Conservation (phyloP, 352 stramenopile species). For the Halophytophthora polymorphica region DNA sequence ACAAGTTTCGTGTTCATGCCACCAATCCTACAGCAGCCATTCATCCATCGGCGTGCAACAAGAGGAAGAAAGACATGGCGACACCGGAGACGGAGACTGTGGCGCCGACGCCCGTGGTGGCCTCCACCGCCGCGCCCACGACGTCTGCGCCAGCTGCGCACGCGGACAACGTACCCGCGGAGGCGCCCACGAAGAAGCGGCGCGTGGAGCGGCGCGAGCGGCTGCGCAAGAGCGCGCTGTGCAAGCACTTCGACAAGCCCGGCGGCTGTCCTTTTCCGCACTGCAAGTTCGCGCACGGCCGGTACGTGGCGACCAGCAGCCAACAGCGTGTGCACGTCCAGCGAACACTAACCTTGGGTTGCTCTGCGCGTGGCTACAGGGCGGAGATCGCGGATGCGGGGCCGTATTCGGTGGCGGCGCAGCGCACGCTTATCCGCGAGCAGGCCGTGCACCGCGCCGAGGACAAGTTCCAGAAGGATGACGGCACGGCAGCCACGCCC, state of each 20-base stretch:
- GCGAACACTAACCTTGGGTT: not conserved
- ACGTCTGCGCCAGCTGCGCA: not conserved
- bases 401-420: slow-evolving; percentile 56
- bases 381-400: slow-evolving; percentile 55
- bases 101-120: not conserved
- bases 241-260: slow-evolving; percentile 85
- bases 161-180: slow-evolving; percentile 7
- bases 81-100: slow-evolving; percentile 4
- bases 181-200: slow-evolving; percentile 51
- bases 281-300: slow-evolving; percentile 79
- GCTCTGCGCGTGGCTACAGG: slow-evolving; percentile 12
- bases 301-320: slow-evolving; percentile 19
- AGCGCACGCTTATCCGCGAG: slow-evolving; percentile 79
- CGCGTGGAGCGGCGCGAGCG: slow-evolving; percentile 58
- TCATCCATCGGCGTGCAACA: too few relatives aligned
- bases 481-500: slow-evolving; percentile 28
- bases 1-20: too few relatives aligned
- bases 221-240: slow-evolving; percentile 76
- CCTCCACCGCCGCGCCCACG: not conserved
- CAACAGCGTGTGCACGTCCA: not conserved
- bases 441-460: slow-evolving; percentile 60
- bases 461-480: slow-evolving; percentile 55
- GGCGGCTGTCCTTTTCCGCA: slow-evolving; percentile 80
- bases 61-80: not conserved
- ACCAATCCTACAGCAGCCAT: too few relatives aligned